A percentile compares a stretch with the other conserved stretches of the same genome.
phyloP scores from a whole-genome alignment of 345 rosid species.

The Citrus medica region DNA sequence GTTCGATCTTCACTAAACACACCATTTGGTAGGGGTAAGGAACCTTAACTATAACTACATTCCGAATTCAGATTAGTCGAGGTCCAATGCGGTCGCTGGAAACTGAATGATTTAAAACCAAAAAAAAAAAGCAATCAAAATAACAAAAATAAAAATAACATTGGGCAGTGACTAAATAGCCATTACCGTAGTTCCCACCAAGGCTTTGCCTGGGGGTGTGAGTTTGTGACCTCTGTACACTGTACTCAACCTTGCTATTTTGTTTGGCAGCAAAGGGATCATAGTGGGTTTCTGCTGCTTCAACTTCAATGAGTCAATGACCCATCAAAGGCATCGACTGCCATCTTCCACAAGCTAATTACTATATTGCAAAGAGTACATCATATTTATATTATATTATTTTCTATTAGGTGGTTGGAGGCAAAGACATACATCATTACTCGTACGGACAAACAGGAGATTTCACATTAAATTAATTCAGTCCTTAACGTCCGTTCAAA shows the following conservation, averaged over 20 bases:
- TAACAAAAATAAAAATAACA: too few species aligned
- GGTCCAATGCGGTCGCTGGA: rapidly evolving
- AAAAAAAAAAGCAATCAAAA: not conserved
- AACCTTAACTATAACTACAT: rapidly evolving
- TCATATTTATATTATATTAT: not conserved
- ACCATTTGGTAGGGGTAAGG: too few species aligned
- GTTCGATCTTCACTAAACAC: rapidly evolving
- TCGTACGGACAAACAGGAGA: constrained; percentile 13
- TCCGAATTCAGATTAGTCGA: rapidly evolving
- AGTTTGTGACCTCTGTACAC: too few species aligned
- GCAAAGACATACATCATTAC: constrained; percentile 25
- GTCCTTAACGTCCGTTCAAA: not conserved
- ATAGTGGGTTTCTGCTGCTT: constrained; percentile 17
- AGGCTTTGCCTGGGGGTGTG: too few species aligned
- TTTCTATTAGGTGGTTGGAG: not conserved
- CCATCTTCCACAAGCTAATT: not conserved
- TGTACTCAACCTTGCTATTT: not conserved
- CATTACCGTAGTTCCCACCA: not conserved
- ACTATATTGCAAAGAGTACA: not conserved
- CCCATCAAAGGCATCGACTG: constrained; percentile 2
- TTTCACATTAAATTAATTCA: not conserved
- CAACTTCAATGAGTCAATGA: constrained; percentile 12
- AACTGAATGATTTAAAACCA: too few species aligned
- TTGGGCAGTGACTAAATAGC: not conserved
- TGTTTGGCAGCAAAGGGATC: constrained; percentile 17